Base-by-base conservation (phyloP, 495 filamentous ascomycete genomes). In the Friedmanniomyces simplex region DNA sequence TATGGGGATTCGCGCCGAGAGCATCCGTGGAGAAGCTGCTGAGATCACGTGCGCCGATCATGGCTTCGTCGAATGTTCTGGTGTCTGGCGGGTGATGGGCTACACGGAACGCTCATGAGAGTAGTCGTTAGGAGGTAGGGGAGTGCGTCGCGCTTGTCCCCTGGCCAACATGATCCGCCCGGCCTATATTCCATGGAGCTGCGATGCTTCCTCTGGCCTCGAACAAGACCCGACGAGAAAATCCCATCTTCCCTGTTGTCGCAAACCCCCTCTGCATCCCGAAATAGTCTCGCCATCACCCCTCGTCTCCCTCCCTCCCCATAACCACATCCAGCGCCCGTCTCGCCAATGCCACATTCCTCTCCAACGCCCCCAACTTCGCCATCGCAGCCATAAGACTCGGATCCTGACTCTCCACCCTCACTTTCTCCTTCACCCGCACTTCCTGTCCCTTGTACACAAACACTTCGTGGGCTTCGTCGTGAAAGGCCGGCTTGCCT, bases 331-430 rank as follows among this genome's bases (percentile, higher is more conserved):
- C 82, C 66, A 97, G 68, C n/a, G 85, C 85, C 62, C 78, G 69
- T 57, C 88, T 78, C 66, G 82, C 83, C 54, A 84, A 73, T 54
- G 70, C 75, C 11, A 96, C 75, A 53, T 80, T 80, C 65, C 91
- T 82, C 51, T 89, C 85, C 55, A 97, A 68, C 21, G 88, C 88
- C 26, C 78, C 83, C 71, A 98, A 69, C 72, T 98, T 98, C 3
- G 89, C 86, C 73, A 87, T 84, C 16, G 91, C 76, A n/a, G 85
- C 81, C 72, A 98, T 80, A 59, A 98, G 62, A 66, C 83, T 88
- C 30, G 93, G 94, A 67, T 98, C 93, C 54, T 90, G 87, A 55
- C 82, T 91, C 73, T 96, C 93, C 6, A 97, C 88, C 28, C 82
- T 78, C 11, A 98, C 80, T 69, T 96, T 95, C 64, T 97, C 93